These are phyloP conservation scores for Helianthus tuberosus DNA, from an alignment of 129 eudicot species.

Conservation along the genomic window DNA sequence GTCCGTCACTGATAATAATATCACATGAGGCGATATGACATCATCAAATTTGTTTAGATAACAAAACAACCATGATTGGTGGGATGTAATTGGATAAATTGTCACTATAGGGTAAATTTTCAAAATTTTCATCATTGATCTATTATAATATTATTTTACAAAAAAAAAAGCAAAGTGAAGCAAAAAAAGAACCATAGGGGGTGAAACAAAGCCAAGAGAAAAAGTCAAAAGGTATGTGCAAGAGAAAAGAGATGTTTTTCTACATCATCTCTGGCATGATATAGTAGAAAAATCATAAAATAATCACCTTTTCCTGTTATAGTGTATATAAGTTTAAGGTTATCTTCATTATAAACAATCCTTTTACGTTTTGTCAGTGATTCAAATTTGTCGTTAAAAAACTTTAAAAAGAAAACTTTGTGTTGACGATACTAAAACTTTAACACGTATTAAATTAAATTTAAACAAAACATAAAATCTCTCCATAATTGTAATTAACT, in stretches of 20 bases:
- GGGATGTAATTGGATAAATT: constrained; percentile 29
- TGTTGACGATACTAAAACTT: no score
- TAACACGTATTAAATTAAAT: no score
- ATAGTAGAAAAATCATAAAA: not conserved
- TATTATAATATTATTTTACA: constrained; percentile 17
- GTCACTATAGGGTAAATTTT: constrained; percentile 28
- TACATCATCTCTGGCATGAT: not conserved
- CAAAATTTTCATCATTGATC: constrained; percentile 34
- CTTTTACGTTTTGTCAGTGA: no score
- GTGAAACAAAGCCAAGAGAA: constrained; percentile 30
- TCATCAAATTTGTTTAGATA: constrained; percentile 26
- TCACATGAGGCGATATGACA: not conserved
- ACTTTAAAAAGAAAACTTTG: no score
- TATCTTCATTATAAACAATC: no score
- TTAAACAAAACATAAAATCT: no score
- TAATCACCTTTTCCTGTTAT: not conserved
- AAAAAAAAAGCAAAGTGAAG: constrained; percentile 27
- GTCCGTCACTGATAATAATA: no score
- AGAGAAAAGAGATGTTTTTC: constrained; percentile 15
- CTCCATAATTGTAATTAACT: no score
- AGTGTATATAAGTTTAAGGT: no score
- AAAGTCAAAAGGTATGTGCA: constrained; percentile 36
- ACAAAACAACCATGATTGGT: constrained; percentile 37
- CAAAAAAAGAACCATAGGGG: constrained; percentile 26
- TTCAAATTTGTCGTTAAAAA: no score